Conservation (phyloP, 331 rosid species). For the Quercus tomentella region DNA sequence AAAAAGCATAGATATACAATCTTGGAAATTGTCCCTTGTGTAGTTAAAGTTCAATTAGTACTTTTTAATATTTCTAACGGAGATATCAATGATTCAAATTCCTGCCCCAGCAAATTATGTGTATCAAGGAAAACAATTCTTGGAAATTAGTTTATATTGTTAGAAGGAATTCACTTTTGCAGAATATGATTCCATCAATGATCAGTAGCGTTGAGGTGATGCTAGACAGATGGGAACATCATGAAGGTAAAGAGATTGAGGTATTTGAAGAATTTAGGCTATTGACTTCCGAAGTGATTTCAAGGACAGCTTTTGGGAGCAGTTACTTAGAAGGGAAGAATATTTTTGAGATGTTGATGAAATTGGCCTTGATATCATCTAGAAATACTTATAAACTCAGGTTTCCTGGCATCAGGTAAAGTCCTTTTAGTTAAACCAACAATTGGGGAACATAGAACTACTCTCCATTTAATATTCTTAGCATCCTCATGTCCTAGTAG, state of each 20-base stretch:
- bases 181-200: slow-evolving; percentile 16
- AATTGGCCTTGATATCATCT: background rate
- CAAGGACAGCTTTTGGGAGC: slow-evolving; percentile 31
- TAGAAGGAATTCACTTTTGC: background rate
- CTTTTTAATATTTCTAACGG: no score
- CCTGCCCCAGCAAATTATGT: no score
- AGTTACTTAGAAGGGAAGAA: slow-evolving; percentile 27
- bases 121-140: no score
- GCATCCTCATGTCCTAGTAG: no score
- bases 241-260: slow-evolving; percentile 17
- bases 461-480: background rate
- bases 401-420: slow-evolving; percentile 12
- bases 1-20: no score
- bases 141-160: no score
- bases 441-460: background rate
- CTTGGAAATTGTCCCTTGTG: no score
- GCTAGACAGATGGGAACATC: slow-evolving; percentile 17
- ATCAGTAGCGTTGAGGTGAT: slow-evolving; percentile 5
- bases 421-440: background rate
- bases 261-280: slow-evolving; percentile 21
- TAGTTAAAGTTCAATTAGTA: no score
- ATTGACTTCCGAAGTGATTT: slow-evolving; percentile 25
- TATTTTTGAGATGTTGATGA: slow-evolving; percentile 11
- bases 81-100: no score
- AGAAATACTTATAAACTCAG: background rate